phyloP scores from a whole-genome alignment of 129 eudicot genomes.

The Flaveria sonorensis region DNA sequence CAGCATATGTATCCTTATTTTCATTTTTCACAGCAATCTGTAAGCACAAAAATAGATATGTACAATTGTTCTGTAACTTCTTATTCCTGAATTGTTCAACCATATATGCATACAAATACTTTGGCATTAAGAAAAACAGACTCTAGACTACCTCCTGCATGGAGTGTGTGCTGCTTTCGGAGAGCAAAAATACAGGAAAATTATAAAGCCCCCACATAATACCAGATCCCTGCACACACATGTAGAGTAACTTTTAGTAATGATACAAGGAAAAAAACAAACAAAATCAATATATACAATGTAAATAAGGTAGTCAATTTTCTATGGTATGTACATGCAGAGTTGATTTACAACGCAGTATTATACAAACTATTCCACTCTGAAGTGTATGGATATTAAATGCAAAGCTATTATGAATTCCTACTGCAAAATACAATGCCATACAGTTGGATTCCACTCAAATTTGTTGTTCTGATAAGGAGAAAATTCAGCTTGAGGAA shows the following conservation, averaged over 20 bases:
- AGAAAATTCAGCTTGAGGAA: constrained; percentile 90
- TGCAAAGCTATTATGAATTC: constrained; percentile 4
- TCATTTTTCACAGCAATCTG: constrained; percentile 66
- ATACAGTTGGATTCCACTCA: constrained; percentile 94
- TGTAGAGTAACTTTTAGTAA: background rate
- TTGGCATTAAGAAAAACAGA: background rate
- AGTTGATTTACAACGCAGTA: background rate
- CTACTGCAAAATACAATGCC: constrained; percentile 32
- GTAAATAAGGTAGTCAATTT: background rate
- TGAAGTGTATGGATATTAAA: constrained; percentile 7
- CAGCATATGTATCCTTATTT: constrained; percentile 52
- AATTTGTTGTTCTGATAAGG: constrained; percentile 61
- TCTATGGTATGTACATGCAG: constrained; percentile 9
- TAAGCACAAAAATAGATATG: constrained; percentile 4
- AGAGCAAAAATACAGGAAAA: constrained; percentile 91
- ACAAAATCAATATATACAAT: background rate
- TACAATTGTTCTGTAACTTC: constrained; percentile 4
- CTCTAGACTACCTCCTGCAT: constrained; percentile 63
- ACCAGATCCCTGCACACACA: constrained; percentile 82
- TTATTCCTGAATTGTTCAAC: constrained; percentile 11
- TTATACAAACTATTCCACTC: constrained; percentile 21
- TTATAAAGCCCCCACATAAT: constrained; percentile 75
- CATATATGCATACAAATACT: background rate
- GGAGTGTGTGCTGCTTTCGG: constrained; percentile 59
- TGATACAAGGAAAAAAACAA: constrained; percentile 13